These are phyloP conservation scores for Colletotrichum phormii DNA, from an alignment of 2,329 filamentous ascomycete genomes.

Conservation along the genomic window DNA sequence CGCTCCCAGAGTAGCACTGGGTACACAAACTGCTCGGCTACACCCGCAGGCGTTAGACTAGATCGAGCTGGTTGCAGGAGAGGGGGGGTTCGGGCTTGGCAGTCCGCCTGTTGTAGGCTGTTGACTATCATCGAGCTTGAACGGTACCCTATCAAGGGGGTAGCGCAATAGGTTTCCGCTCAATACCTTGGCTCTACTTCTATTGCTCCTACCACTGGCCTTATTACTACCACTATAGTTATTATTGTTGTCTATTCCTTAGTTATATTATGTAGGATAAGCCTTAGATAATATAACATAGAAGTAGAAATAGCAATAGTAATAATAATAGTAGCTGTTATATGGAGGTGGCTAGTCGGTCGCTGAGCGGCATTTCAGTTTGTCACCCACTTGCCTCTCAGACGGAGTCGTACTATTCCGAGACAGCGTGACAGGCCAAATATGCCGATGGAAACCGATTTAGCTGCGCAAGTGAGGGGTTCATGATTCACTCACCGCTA, in stretches of 20 bases:
- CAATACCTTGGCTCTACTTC: too few relatives aligned
- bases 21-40: background rate
- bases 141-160: too few relatives aligned
- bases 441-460: background rate
- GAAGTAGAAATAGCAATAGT: too few relatives aligned
- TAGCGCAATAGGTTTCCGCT: too few relatives aligned
- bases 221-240: too few relatives aligned
- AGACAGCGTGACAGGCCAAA: background rate
- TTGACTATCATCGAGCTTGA: background rate
- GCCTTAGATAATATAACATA: too few relatives aligned
- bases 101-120: background rate
- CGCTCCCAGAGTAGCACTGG: background rate
- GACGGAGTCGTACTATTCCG: background rate
- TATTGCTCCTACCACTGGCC: too few relatives aligned
- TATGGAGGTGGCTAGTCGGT: too few relatives aligned
- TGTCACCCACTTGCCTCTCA: background rate
- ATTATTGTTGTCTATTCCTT: too few relatives aligned
- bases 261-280: too few relatives aligned
- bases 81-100: background rate
- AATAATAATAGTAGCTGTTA: too few relatives aligned
- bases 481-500: background rate
- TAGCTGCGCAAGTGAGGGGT: background rate
- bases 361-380: too few relatives aligned
- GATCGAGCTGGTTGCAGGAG: background rate
- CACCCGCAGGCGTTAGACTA: background rate